Conservation (phyloP, 2,329 filamentous ascomycete species). For the Fusarium concolor region DNA sequence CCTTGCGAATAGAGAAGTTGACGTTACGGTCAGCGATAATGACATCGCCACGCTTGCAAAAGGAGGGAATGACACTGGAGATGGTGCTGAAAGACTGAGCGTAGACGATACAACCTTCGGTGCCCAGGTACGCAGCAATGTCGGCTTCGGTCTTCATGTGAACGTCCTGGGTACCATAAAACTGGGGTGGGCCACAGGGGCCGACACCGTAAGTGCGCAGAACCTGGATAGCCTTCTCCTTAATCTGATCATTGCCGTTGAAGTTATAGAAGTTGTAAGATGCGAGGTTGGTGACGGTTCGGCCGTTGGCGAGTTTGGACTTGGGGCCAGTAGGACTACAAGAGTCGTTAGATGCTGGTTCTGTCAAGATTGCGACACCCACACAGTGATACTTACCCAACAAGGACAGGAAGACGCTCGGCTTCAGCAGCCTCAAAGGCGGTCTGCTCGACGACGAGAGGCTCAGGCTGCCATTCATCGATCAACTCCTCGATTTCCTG, state of each 20-base stretch:
- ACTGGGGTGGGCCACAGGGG: constrained; percentile 94
- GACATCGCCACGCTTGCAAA: constrained; percentile 96
- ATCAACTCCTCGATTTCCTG: constrained; percentile 95
- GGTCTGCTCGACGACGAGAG: constrained; percentile 80
- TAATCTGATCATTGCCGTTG: constrained; percentile 89
- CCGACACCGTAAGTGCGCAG: constrained; percentile 96
- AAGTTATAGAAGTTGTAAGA: constrained; percentile 99
- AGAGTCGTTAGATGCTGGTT: constrained; percentile 5
- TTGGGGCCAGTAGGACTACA: constrained; percentile 81
- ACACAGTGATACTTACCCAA: constrained; percentile 70
- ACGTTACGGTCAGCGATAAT: constrained; percentile 95
- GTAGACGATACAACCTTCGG: constrained; percentile 91
- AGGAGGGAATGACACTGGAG: constrained; percentile 95
- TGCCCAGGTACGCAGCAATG: constrained; percentile 89
- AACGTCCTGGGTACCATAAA: constrained; percentile 98
- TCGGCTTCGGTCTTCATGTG: constrained; percentile 97
- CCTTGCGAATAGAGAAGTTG: constrained; percentile 94
- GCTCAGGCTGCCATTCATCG: constrained; percentile 96
- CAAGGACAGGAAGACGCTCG: constrained; percentile 87
- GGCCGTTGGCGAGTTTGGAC: constrained; percentile 86
- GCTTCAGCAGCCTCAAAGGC: constrained; percentile 82
- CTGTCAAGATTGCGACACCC: neutral
- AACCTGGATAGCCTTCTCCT: constrained; percentile 94
- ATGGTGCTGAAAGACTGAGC: constrained; percentile 97
- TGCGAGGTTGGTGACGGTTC: constrained; percentile 91